These are phyloP conservation scores for Onygenales sp. DNA, from an alignment of 2,329 filamentous ascomycete genomes.

Conservation along the genomic window DNA sequence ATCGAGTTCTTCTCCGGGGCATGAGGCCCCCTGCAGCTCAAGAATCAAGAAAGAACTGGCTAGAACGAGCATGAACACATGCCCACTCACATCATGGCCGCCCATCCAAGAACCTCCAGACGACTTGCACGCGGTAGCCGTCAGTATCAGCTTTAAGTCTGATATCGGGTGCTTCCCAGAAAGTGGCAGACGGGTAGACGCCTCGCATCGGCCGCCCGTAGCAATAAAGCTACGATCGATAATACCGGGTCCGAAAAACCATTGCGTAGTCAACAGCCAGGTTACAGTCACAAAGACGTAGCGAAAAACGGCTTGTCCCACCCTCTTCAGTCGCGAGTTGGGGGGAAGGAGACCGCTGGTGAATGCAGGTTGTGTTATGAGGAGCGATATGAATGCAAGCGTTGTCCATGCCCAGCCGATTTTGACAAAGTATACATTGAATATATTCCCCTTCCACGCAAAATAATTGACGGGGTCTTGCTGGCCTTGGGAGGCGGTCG, in stretches of 20 bases:
- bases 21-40: slow-evolving; percentile 63
- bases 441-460: slow-evolving; percentile 81
- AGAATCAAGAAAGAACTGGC: slow-evolving; percentile 73
- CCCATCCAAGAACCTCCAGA: slow-evolving; percentile 78
- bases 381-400: slow-evolving; percentile 59
- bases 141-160: slow-evolving; percentile 47
- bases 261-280: slow-evolving; percentile 88
- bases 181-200: slow-evolving; percentile 28
- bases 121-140: slow-evolving; percentile 70
- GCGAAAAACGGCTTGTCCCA: slow-evolving; percentile 53
- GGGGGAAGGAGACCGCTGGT: slow-evolving; percentile 33
- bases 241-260: slow-evolving; percentile 86
- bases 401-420: slow-evolving; percentile 90
- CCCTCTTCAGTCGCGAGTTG: slow-evolving; percentile 31
- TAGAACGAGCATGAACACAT: slow-evolving; percentile 85
- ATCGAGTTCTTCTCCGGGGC: slow-evolving; percentile 52
- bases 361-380: slow-evolving; percentile 55
- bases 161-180: slow-evolving; percentile 15
- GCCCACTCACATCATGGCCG: slow-evolving; percentile 93
- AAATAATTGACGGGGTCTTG: slow-evolving; percentile 56
- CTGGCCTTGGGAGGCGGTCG: slow-evolving; percentile 1
- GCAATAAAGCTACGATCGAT: slow-evolving; percentile 85
- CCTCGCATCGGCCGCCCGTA: slow-evolving; percentile 75
- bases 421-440: slow-evolving; percentile 93
- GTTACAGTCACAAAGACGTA: slow-evolving; percentile 64